These are phyloP conservation scores for Alternaria burnsii DNA, from an alignment of 2,329 filamentous ascomycete species.

Conservation along the genomic window DNA sequence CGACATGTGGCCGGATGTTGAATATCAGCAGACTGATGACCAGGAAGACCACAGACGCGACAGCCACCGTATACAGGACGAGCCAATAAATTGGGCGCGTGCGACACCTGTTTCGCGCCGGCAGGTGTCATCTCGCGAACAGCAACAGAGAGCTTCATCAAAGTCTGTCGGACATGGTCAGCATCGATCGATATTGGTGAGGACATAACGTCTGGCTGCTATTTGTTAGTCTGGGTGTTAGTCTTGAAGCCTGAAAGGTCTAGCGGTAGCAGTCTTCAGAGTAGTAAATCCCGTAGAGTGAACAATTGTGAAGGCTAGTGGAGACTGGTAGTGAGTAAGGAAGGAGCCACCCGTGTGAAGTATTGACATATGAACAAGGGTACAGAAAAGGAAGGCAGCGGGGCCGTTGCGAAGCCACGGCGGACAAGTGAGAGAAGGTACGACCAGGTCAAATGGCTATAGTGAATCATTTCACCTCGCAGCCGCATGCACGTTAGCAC, in stretches of 20 bases:
- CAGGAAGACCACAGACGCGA: conserved; percentile 29
- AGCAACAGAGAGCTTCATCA: conserved; percentile 18
- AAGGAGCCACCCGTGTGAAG: not conserved
- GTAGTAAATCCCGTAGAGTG: not conserved
- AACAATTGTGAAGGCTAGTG: not conserved
- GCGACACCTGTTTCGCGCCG: conserved; percentile 21
- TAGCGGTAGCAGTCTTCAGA: not conserved
- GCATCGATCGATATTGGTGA: not conserved
- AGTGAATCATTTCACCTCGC: not conserved
- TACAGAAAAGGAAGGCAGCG: not conserved
- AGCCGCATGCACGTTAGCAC: not conserved
- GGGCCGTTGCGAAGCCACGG: not conserved
- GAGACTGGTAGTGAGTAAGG: not conserved
- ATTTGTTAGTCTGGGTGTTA: not conserved
- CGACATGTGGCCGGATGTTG: conserved; percentile 20
- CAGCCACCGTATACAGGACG: conserved; percentile 23
- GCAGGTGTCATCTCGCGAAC: conserved; percentile 30
- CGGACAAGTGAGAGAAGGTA: conserved; percentile 4
- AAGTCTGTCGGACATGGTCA: conserved; percentile 11
- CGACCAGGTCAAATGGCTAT: not conserved
- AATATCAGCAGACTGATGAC: conserved; percentile 24
- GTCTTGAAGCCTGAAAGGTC: not conserved
- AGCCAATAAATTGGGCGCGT: conserved; percentile 29
- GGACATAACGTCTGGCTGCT: conserved; percentile 12
- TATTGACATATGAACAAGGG: not conserved